These are phyloP conservation scores for Graphiopsis chlorocephala DNA, from an alignment of 2,329 filamentous ascomycete genomes.

Conservation along the genomic window DNA sequence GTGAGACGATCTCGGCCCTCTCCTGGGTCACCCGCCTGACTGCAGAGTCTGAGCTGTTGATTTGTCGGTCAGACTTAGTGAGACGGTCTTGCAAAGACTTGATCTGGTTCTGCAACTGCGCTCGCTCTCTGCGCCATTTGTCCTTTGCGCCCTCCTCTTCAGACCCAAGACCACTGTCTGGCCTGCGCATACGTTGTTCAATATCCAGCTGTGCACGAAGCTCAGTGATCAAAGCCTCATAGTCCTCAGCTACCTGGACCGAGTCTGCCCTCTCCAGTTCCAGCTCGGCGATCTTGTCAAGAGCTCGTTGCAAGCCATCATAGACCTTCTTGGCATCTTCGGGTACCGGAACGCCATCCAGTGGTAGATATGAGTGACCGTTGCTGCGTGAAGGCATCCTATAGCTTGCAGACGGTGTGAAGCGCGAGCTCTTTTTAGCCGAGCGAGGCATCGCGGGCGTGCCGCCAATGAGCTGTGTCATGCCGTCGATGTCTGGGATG, in stretches of 20 bases:
- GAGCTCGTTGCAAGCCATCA: constrained; percentile 56
- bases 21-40: constrained; percentile 62
- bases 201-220: constrained; percentile 48
- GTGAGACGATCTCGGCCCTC: constrained; percentile 62
- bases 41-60: constrained; percentile 61
- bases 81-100: constrained; percentile 60
- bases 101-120: constrained; percentile 60
- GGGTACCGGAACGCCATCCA: constrained; percentile 57
- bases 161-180: constrained; percentile 48
- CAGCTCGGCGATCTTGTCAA: constrained; percentile 56
- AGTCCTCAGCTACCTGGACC: constrained; percentile 51
- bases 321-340: constrained; percentile 63
- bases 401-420: constrained; percentile 46
- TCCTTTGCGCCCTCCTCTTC: constrained; percentile 45
- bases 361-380: constrained; percentile 42
- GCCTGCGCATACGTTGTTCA: constrained; percentile 39
- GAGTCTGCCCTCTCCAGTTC: constrained; percentile 55
- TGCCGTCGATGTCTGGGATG: constrained; percentile 59
- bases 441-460: constrained; percentile 55
- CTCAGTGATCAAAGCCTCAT: constrained; percentile 60
- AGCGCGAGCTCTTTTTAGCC: constrained; percentile 43
- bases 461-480: constrained; percentile 60
- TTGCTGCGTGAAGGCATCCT: constrained; percentile 25
- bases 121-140: constrained; percentile 49
- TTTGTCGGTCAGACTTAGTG: constrained; percentile 61